These are phyloP conservation scores for Fusarium foetens DNA, from an alignment of 2,329 filamentous ascomycete species.

Conservation along the genomic window DNA sequence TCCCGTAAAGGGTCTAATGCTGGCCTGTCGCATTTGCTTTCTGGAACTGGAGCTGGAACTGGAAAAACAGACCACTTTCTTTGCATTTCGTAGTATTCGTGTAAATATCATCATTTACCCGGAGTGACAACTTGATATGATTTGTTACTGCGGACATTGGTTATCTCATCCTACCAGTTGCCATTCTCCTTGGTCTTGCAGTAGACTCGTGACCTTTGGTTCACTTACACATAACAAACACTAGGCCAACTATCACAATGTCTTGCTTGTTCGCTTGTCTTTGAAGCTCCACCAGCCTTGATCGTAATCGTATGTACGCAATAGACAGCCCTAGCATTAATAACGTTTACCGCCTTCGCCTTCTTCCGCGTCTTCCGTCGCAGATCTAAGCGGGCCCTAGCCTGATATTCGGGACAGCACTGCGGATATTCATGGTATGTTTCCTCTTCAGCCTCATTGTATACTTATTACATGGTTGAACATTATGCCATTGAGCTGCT, in stretches of 20 bases:
- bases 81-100: background rate
- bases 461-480: background rate
- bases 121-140: background rate
- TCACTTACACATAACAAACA: slow-evolving; percentile 1
- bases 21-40: slow-evolving; percentile 23
- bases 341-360: slow-evolving; percentile 27
- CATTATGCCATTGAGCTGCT: slow-evolving; percentile 1
- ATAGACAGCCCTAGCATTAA: slow-evolving; percentile 15
- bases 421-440: slow-evolving; percentile 38
- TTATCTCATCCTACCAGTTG: background rate
- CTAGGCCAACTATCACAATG: slow-evolving; percentile 1
- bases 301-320: slow-evolving; percentile 32
- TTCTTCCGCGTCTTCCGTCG: slow-evolving; percentile 33
- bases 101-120: background rate
- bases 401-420: slow-evolving; percentile 25
- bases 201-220: background rate
- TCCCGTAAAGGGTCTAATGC: slow-evolving; percentile 11
- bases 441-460: slow-evolving; percentile 28
- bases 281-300: slow-evolving; percentile 19
- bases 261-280: slow-evolving; percentile 6
- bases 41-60: slow-evolving; percentile 13
- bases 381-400: slow-evolving; percentile 37
- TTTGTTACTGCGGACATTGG: background rate
- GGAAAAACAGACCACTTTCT: slow-evolving; percentile 35
- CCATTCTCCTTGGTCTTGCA: background rate